These are phyloP conservation scores for Polyplosphaeria fusca DNA, from an alignment of 495 filamentous ascomycete species.

Conservation along the genomic window DNA sequence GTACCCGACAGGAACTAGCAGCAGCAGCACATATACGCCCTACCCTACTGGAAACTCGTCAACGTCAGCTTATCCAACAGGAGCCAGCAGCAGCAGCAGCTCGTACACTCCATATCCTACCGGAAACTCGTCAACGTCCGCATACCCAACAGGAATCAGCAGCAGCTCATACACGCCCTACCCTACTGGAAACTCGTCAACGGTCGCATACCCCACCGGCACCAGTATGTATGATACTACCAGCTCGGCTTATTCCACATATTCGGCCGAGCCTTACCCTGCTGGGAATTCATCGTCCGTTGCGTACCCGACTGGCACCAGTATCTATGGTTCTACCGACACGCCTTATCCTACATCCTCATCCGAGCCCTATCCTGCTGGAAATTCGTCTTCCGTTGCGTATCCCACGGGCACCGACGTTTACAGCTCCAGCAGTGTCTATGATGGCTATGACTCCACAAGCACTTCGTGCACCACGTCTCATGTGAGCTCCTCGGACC, in stretches of 20 bases:
- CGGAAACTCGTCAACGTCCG: neutral
- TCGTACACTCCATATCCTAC: neutral
- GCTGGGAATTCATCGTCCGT: neutral
- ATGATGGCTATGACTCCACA: neutral
- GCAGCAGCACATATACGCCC: neutral
- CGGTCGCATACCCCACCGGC: neutral
- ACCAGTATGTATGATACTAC: neutral
- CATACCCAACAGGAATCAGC: neutral
- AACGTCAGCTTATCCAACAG: neutral
- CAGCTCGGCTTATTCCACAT: neutral
- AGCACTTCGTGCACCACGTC: conserved; percentile 6
- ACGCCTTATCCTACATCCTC: neutral
- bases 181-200: neutral
- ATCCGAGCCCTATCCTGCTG: neutral
- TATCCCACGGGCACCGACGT: neutral
- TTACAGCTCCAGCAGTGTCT: neutral
- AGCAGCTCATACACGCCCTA: neutral
- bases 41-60: neutral
- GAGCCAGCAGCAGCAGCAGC: neutral
- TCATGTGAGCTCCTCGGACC: neutral
- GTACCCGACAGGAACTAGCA: neutral
- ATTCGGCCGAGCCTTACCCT: too few species aligned
- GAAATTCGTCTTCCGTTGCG: neutral
- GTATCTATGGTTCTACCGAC: neutral
- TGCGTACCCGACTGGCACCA: neutral